A percentile compares a stretch with the other conserved stretches of the same genome.
Evolutionary conservation across 257 asterid genomes (phyloP).

Genomic region (Forsythia viridissima): DNA sequence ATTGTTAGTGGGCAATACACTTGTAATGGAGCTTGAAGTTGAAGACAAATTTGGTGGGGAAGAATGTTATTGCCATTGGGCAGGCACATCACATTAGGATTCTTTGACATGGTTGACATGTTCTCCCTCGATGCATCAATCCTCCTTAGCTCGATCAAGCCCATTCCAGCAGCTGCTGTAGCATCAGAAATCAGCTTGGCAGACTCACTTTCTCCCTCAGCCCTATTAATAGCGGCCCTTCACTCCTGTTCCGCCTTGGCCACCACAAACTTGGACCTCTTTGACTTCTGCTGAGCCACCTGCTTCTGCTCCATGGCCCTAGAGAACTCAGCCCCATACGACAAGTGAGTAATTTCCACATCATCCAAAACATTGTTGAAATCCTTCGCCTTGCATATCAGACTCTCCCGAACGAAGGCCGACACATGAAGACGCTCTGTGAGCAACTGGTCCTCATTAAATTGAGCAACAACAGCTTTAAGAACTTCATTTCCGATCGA

Average conservation of each 20-base stretch:
- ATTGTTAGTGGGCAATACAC: too few relatives aligned
- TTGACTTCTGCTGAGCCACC: slow-evolving; percentile 98
- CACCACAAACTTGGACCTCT: slow-evolving; percentile 89
- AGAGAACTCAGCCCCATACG: slow-evolving; percentile 87
- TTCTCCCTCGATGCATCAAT: slow-evolving; percentile 51
- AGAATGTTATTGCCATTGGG: slow-evolving; percentile 43
- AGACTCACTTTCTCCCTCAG: slow-evolving; percentile 57
- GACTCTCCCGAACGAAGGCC: slow-evolving; percentile 81
- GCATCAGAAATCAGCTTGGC: slow-evolving; percentile 53
- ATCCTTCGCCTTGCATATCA: slow-evolving; percentile 82
- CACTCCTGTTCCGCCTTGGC: slow-evolving; percentile 78
- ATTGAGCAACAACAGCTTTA: slow-evolving; percentile 90
- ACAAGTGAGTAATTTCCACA: slow-evolving; percentile 90
- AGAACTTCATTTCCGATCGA: slow-evolving; percentile 92
- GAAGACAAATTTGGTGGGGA: too few relatives aligned
- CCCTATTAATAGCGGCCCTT: slow-evolving; percentile 35
- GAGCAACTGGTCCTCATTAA: slow-evolving; percentile 89
- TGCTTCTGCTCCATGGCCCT: slow-evolving; percentile 98
- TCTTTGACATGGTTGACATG: slow-evolving; percentile 45
- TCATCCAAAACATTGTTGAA: slow-evolving; percentile 87
- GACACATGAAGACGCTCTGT: slow-evolving; percentile 95
- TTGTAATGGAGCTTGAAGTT: too few relatives aligned
- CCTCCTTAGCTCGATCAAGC: slow-evolving; percentile 44
- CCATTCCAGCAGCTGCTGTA: slow-evolving; percentile 46
- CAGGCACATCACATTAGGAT: slow-evolving; percentile 38